Evolutionary conservation across 495 filamentous ascomycete genomes (phyloP), one percentile per base, ranked within the genome.

Genomic region (Penicillium steckii): DNA sequence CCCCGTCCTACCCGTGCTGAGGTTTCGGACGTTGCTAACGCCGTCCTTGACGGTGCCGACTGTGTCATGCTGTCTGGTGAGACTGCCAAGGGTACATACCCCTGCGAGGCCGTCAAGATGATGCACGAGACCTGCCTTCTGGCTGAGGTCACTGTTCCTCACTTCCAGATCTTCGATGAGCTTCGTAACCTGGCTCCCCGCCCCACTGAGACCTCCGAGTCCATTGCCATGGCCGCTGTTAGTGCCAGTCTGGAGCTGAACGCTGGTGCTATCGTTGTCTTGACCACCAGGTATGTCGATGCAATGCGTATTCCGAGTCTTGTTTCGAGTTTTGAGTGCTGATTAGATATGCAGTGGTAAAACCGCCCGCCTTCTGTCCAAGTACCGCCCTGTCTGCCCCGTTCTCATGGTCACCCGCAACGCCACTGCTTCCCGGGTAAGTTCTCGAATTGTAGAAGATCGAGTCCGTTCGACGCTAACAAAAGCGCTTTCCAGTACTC

Each of bases 21-120:
- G 78, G 95, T 98, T 65, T 95, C 89, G 59, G 94, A 98, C 70
- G 94, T 98, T 55, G 94, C 93, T 62, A 98, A 98, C 70, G 94
- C 94, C 50, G 92, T 98, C 48, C 86, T 96, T 29, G 94, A 98
- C 62, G 94, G 94, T 65, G 91, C 93, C 33, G 94, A 98, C 79
- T 98, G 94, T 79, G 94, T 98, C 73, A 98, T 98, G 94, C 81
- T 98, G 77, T 96, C 92, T 43, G 94, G 94, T 53, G 94, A 98
- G 81, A 98, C 94, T 25, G 95, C 94, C 69, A 98, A 98, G 83
- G 94, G 94, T 65, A 85, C 80, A 71, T 98, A 98, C 75, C 94
- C 94, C 35, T 78, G 80, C 47, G 90, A 96, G 77, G 88, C 94
- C 44, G 93, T 98, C 45, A 85, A 80, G 27, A 95, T 97, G 86